Evolutionary conservation across 2,329 filamentous ascomycete genomes (phyloP), one percentile per base, ranked within the genome.

Genomic region (Monosporascus ibericus): DNA sequence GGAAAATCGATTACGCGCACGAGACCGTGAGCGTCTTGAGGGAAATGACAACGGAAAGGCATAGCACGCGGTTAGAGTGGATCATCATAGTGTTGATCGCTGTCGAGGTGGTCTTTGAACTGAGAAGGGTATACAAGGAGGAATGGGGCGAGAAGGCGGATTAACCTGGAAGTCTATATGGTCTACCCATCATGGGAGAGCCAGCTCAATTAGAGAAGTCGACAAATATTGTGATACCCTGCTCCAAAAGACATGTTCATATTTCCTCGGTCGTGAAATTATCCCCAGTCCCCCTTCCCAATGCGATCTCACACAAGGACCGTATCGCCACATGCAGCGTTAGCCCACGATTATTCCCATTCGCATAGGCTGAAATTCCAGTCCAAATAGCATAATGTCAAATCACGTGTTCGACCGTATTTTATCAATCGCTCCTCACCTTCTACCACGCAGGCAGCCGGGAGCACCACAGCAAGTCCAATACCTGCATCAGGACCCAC

Each of bases 1-100:
- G 95, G 73, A 95, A 95, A 74, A 95, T 99, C 82, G 92, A 96
- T 65, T 97, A 99, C 68, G 94, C 92, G 1, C 89, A 94, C 65
- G 92, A 97, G 69, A 96, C 96, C 68, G 91, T 94, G 6, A 89
- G 79, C 49, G 92, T 97, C 17, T 73, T 97, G 55, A 79, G 94
- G 53, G 90, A 96, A 69, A 85, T 92, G 66, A 78, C 95, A 51
- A 95, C 88, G 66, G 92, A 97, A 75, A 90, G 90, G 68, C 91
- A 97, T 66, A 88, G 90, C 17, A 83, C 92, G 30, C 79, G 90
- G 51, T 77, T 99, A 11, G 94, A 97, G 72, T 92, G 90, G 87
- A 95, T 95, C 62, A 97, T 99, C 67, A 97, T 99, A 63, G 77
- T 89, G 2, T 79, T 99, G 51, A 99, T 99, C 66, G 84, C 89